phyloP scores from a whole-genome alignment of 768 basidiomycete genomes.

The Mycena sanguinolenta region DNA sequence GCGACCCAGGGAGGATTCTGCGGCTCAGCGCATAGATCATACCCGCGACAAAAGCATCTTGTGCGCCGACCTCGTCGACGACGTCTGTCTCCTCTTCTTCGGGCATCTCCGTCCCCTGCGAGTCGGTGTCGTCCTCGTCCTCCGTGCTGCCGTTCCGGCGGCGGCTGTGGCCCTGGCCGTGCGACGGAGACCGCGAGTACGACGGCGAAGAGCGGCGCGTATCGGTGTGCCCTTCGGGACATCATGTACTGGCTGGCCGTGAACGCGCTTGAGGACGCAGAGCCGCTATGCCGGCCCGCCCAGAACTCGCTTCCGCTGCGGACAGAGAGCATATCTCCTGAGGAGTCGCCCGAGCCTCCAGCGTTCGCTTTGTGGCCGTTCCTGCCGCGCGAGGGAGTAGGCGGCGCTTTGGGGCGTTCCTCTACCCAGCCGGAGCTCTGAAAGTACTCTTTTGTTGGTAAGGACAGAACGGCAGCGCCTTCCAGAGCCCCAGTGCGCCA shows the following conservation, averaged over 20 bases:
- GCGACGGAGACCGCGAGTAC: constrained; percentile 34
- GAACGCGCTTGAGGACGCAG: constrained; percentile 69
- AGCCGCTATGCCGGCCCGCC: constrained; percentile 71
- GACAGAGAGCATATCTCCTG: constrained; percentile 57
- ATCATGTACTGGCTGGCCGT: constrained; percentile 51
- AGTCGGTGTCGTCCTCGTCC: constrained; percentile 68
- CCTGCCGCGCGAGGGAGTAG: constrained; percentile 40
- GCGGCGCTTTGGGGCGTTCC: constrained; percentile 47
- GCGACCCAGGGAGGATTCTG: constrained; percentile 77
- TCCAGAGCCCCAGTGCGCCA: constrained; percentile 86
- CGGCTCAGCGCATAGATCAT: constrained; percentile 89
- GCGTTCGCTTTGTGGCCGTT: constrained; percentile 30
- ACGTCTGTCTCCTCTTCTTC: constrained; percentile 53
- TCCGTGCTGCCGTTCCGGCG: constrained; percentile 49
- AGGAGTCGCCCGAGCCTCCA: constrained; percentile 38
- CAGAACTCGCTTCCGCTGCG: constrained; percentile 84
- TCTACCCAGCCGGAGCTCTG: constrained; percentile 88
- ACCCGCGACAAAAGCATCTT: constrained; percentile 88
- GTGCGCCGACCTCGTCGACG: constrained; percentile 82
- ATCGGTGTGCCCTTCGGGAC: constrained; percentile 45
- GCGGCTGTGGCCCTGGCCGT: constrained; percentile 33
- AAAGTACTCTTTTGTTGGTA: constrained; percentile 89
- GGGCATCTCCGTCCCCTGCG: constrained; percentile 71
- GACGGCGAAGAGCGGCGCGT: constrained; percentile 43
- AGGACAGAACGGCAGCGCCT: constrained; percentile 83